Evolutionary conservation across 306 rosid species (phyloP), one percentile per base, ranked within the genome.

Genomic region (Dryas alaskensis): DNA sequence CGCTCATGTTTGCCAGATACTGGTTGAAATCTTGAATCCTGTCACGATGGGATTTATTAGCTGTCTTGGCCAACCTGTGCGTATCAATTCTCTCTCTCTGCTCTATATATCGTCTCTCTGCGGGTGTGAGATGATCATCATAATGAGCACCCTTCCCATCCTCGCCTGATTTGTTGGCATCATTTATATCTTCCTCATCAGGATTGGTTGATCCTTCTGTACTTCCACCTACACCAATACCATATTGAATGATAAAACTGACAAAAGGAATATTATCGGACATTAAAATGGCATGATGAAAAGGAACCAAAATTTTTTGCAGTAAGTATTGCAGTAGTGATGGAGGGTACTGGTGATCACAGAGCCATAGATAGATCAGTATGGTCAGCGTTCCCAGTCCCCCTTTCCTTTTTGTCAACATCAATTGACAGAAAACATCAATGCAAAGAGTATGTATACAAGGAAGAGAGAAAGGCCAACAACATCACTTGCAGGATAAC

Each of bases 1-100:
- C 98, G 42, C 98, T 93, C 96, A 93, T 91, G 85, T 93, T 93
- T 19, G 98, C 98, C 12, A 93, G 92, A 84, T 91, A 91, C 75
- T 93, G 96, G 70, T 93, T 93, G 88, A 93, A 93, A 81, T 91
- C 98, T 70, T 93, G 97, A 81, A 93, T 93, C 78, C 94, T 86
- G 74, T 93, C 98, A 25, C 97, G 98, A 80, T 93, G 97, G 67
- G 98, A 93, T 72, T 93, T 93, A 53, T 93, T 86, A 3, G 98
- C 48, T 6, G 84, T 86, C 90, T 93, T 93, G 4, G 96, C 92
- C 87, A 93, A 70, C 82, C 85, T 89, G 47, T 93, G 81, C 62
- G 81, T 90, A 78, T 93, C 97, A 48, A 93, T 87, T 62, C 79
- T 37, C 92, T 93, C 93, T 80, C 97, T 91, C 85, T 93, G 94